Evolutionary conservation across 805 yeast genomes (phyloP).

Genomic region (Kuraishia ogatae): DNA sequence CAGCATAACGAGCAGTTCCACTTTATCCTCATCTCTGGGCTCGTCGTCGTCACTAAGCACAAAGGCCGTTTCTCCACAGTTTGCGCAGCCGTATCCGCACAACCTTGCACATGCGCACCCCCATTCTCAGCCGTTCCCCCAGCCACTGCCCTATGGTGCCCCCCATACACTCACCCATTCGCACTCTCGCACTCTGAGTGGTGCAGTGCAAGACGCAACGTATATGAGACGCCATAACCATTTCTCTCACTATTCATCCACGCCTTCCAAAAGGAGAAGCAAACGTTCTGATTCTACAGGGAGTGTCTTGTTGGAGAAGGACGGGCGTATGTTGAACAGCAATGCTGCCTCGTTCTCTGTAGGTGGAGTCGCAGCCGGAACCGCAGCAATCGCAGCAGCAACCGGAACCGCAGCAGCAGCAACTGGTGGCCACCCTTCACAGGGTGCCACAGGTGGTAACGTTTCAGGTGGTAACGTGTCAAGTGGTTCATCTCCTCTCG

Average conservation of each 20-base stretch:
- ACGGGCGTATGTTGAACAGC: background rate
- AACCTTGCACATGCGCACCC: too few relatives aligned
- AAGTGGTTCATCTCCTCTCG: too few relatives aligned
- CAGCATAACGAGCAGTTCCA: too few relatives aligned
- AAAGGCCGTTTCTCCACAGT: constrained; percentile 2
- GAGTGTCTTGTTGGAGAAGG: background rate
- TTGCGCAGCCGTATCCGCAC: too few relatives aligned
- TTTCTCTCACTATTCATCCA: background rate
- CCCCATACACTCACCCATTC: constrained; percentile 3
- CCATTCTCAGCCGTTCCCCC: too few relatives aligned
- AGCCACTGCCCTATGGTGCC: background rate
- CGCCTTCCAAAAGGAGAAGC: background rate
- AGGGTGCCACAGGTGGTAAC: too few relatives aligned
- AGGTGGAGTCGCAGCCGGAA: too few relatives aligned
- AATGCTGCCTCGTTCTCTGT: too few relatives aligned
- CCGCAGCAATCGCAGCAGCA: background rate
- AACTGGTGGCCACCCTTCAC: background rate
- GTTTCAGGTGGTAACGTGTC: too few relatives aligned
- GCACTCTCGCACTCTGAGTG: constrained; percentile 7
- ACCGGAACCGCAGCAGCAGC: background rate
- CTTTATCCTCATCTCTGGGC: constrained; percentile 1
- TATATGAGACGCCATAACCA: background rate
- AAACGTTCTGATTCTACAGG: constrained; percentile 1
- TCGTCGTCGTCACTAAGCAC: constrained; percentile 2
- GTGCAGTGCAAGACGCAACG: constrained; percentile 12